Base-by-base conservation (phyloP, 306 rosid species). In the Prunus fruticosa region DNA sequence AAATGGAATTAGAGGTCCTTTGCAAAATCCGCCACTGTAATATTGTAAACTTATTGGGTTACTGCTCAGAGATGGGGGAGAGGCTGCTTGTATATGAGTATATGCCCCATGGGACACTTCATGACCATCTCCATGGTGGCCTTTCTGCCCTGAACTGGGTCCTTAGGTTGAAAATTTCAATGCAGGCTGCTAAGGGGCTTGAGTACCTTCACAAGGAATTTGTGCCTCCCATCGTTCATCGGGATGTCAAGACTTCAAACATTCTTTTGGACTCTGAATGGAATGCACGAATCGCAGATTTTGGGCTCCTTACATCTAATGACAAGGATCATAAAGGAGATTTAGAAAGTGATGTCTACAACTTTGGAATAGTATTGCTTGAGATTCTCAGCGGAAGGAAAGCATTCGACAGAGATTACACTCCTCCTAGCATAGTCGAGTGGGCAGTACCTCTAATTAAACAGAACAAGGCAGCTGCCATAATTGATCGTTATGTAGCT, bases 21-120 rank as follows among this genome's bases (percentile, higher is more conserved):
- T 89, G 97, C 88, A 89, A 90, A 81, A 85, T 95, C 54, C 82
- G 97, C 19, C 97, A 95, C 66, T 71, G 76, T 64, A 90, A 83
- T 71, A 84, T 92, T 27, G 98, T 95, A 68, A 95, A 95, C 85
- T 79, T 95, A 78, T 75, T 95, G 49, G 98, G 98, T 32, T 95
- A 95, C 62, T 92, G 96, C 56, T 90, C 93, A 4, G 98, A 95
- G 81, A 95, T 95, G 98, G 98, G 98, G 1, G 98, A 95, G 79
- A 89, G 98, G 80, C 77, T 95, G 71, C 97, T 95, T 4, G 96
- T 92, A 43, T 92, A 92, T 25, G 97, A 95, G 83, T 95, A 85
- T 45, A 95, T 95, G 97, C 92, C 97, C 47, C 93, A 88, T 27
- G 97, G 97, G 14, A 95, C 98, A 10, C 98, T 95, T 52, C 84